Base-by-base conservation (phyloP, 179 eudicot genomes). In the Monotropa hypopitys region DNA sequence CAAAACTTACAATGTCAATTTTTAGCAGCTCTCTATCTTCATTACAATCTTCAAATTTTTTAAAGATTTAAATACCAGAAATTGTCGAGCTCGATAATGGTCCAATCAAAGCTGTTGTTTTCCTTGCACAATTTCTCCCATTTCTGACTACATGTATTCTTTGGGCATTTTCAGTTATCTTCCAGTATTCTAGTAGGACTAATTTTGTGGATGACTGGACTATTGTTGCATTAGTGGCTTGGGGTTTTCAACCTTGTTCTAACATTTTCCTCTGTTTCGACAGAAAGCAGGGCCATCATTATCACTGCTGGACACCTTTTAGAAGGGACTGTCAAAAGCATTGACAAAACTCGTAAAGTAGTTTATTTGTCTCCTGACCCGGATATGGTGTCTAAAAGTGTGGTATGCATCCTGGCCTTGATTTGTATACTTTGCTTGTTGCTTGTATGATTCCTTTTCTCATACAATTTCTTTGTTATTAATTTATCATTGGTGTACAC, bases 341-440 rank as follows among this genome's bases (percentile, higher is more conserved):
- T 93, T 54, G 99, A 95, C 83, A 91, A 81, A 86, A 84, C 85
- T 57, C 97, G 97, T 53, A 91, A 89, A 84, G 94, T 93, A 61
- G 86, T 95, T 76, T 87, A 93, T 85, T 72, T 93, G 85, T 84
- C 89, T 82, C 85, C 88, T 71, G 96, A 90, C 46, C 73, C 84
- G 72, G 94, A 88, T 72, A 40, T 83, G 82, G 87, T 89, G 78
- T 84, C 96, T 74, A 95, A 90, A 80, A 86, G 83, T 90, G 95
- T 91, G 97, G 99, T 95, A 89, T 79, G 90, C 54, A 20, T 28
- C 40, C 21, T 54, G 42, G 20, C 12, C 26, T 38, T 38, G 46
- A 43, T n/a, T 53, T 23, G 1, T 77, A 9, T 23, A 4, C 56
- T 46, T 76, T 15, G 23, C 20, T n/a, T 28, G 7, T 59, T 46